A percentile compares a stretch with the other conserved stretches of the same genome.
Evolutionary conservation across 257 asterid genomes (phyloP).

Genomic region (Nicotiana sylvestris): DNA sequence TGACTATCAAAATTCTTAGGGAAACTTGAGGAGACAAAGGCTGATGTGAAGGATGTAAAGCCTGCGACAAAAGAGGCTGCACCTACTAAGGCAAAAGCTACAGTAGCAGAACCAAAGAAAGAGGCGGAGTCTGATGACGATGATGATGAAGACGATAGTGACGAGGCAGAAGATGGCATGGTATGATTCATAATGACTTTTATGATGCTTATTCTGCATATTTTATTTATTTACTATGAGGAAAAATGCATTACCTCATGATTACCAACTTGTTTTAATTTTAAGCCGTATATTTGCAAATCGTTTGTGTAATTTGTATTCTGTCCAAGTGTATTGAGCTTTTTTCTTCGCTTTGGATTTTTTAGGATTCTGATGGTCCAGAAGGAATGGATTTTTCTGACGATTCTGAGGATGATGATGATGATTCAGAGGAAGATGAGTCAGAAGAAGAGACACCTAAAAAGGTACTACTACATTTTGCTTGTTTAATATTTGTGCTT

Average conservation of each 20-base stretch:
- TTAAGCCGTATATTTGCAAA: not conserved
- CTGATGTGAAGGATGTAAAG: constrained; percentile 16
- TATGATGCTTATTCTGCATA: not conserved
- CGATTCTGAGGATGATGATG: not conserved
- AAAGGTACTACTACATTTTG: constrained; percentile 22
- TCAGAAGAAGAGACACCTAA: constrained; percentile 41
- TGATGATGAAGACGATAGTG: constrained; percentile 29
- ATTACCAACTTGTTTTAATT: not conserved
- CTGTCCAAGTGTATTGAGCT: not conserved
- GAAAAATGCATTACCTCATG: not conserved
- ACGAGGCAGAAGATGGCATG: constrained; percentile 17
- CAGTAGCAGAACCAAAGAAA: constrained; percentile 12
- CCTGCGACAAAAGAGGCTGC: constrained; percentile 18
- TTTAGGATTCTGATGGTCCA: constrained; percentile 29
- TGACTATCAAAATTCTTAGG: constrained; percentile 10
- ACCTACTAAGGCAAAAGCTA: not conserved
- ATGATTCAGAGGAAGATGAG: constrained; percentile 28
- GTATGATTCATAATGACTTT: constrained; percentile 1
- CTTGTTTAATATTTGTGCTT: not conserved
- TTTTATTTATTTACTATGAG: not conserved
- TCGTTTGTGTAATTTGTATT: not conserved
- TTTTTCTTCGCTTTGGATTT: not conserved
- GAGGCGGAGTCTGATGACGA: constrained; percentile 24
- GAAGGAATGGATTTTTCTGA: constrained; percentile 16
- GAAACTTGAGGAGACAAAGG: not conserved